These are phyloP conservation scores for Echites panduratus DNA, from an alignment of 257 asterid genomes.

Conservation along the genomic window DNA sequence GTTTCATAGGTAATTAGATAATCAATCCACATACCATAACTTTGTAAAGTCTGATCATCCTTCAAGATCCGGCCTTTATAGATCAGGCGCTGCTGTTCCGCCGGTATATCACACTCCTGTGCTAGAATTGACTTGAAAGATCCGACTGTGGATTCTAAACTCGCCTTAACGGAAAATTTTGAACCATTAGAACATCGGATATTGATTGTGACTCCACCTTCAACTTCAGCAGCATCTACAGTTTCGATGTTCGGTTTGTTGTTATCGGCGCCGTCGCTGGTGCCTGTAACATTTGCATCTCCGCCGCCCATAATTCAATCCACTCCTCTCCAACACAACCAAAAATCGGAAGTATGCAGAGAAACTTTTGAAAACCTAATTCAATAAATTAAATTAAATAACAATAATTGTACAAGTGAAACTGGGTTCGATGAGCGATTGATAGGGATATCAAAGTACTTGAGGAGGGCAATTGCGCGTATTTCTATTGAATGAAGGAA, in stretches of 20 bases:
- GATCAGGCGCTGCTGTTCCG: conserved; percentile 50
- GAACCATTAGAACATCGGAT: conserved; percentile 48
- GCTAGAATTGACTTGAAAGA: conserved; percentile 42
- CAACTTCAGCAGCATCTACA: conserved; percentile 15
- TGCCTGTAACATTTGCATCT: conserved; percentile 27
- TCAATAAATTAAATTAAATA: neutral
- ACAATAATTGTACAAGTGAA: neutral
- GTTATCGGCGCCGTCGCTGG: conserved; percentile 16
- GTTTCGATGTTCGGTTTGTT: conserved; percentile 8
- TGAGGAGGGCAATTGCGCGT: neutral
- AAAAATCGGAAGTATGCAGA: conserved; percentile 8
- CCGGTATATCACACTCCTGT: conserved; percentile 40
- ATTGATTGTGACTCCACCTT: conserved; percentile 35
- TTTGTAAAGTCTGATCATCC: conserved; percentile 53
- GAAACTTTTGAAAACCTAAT: neutral
- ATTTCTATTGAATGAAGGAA: neutral
- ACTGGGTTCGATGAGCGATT: neutral
- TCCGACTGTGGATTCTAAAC: conserved; percentile 39
- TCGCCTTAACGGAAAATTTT: conserved; percentile 34
- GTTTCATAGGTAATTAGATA: neutral
- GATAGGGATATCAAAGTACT: neutral
- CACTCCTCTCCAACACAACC: conserved; percentile 1
- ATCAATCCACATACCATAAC: conserved; percentile 25
- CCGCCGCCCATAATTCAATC: conserved; percentile 40
- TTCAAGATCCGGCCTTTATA: conserved; percentile 63